phyloP scores from a whole-genome alignment of 2,329 filamentous ascomycete species.

The Fusarium oxysporum region DNA sequence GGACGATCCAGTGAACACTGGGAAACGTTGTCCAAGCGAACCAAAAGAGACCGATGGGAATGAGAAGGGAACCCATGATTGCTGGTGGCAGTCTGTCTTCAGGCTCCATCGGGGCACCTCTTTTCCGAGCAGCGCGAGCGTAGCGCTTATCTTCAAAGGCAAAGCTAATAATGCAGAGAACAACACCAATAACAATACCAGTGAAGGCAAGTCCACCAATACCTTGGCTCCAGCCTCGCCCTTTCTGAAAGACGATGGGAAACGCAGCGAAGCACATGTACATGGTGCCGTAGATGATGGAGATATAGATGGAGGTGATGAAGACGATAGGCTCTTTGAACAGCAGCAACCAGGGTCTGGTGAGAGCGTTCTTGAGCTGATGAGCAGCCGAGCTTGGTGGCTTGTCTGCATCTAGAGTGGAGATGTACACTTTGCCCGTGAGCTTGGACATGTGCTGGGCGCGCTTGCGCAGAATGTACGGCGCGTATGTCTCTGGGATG shows the following conservation, averaged over 20 bases:
- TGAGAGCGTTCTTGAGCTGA: slow-evolving; percentile 57
- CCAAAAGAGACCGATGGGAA: slow-evolving; percentile 18
- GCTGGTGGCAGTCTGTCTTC: slow-evolving; percentile 9
- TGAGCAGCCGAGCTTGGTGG: slow-evolving; percentile 51
- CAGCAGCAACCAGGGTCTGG: slow-evolving; percentile 74
- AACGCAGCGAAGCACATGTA: slow-evolving; percentile 32
- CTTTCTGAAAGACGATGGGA: slow-evolving; percentile 23
- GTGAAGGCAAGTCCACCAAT: slow-evolving; percentile 10
- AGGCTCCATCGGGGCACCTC: background rate
- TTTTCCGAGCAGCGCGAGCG: background rate
- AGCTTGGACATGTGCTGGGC: slow-evolving; percentile 38
- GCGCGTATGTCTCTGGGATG: slow-evolving; percentile 52
- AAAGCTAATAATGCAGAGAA: background rate
- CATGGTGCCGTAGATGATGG: slow-evolving; percentile 53
- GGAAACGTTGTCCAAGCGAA: slow-evolving; percentile 22
- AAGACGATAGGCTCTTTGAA: slow-evolving; percentile 78
- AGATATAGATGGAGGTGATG: slow-evolving; percentile 72
- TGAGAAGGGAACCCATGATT: slow-evolving; percentile 11
- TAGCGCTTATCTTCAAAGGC: slow-evolving; percentile 13
- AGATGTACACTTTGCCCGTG: slow-evolving; percentile 43
- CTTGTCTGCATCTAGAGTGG: slow-evolving; percentile 59
- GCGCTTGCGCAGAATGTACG: slow-evolving; percentile 36
- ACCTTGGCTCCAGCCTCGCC: slow-evolving; percentile 18
- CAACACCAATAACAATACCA: slow-evolving; percentile 9
- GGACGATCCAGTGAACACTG: slow-evolving; percentile 6